Conservation (phyloP, 176 grass and related monocot genomes). For the Cenchrus fungigraminus region DNA sequence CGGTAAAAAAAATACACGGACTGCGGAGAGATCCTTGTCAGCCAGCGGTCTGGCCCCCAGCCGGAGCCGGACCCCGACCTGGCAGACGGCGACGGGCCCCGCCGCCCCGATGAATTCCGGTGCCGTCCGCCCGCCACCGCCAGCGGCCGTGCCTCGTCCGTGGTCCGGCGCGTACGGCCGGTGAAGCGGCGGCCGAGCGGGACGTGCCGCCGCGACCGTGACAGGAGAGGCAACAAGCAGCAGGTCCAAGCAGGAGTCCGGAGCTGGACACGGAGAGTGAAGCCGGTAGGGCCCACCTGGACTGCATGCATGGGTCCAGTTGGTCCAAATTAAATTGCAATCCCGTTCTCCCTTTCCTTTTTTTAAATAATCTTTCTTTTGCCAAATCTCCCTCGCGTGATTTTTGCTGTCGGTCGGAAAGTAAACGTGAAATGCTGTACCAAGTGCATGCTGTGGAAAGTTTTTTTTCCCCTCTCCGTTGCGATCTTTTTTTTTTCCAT, state of each 20-base stretch:
- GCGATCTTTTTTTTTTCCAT: no score
- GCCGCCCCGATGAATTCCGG: background rate
- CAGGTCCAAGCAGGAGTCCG: background rate
- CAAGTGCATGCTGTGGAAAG: no score
- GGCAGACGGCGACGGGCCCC: background rate
- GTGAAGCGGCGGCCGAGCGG: background rate
- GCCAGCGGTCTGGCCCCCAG: background rate
- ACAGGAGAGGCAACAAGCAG: background rate
- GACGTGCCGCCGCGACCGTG: background rate
- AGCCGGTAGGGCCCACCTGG: background rate
- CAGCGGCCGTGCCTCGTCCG: conserved; percentile 9
- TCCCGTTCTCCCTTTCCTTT: no score
- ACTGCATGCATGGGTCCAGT: background rate
- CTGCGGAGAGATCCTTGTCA: no score
- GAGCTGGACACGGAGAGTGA: background rate
- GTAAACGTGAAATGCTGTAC: no score
- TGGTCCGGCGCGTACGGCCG: conserved; percentile 35
- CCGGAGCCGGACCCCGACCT: background rate
- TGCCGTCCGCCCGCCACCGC: background rate
- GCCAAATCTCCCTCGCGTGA: no score
- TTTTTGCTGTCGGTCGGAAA: no score
- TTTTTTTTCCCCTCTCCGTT: no score
- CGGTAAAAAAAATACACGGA: no score
- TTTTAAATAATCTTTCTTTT: no score
- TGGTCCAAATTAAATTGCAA: no score